Evolutionary conservation across 2,329 filamentous ascomycete species (phyloP).

Genomic region (Aspergillus pseudoviridinutans): DNA sequence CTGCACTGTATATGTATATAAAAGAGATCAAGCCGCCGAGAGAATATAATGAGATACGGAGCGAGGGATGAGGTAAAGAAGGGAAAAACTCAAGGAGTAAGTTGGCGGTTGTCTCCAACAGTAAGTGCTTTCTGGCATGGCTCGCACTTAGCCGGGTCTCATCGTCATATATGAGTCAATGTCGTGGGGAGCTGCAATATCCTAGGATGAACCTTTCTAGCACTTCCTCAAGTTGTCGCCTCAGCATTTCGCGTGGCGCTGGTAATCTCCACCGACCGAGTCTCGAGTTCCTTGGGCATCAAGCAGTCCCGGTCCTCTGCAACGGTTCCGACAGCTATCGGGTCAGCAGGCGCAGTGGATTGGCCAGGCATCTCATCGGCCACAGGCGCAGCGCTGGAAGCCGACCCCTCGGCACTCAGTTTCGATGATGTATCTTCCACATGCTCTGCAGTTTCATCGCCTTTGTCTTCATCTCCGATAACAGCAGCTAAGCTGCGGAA

Average conservation of each 20-base stretch:
- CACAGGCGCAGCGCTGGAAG: conserved; percentile 15
- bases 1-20: conserved; percentile 15
- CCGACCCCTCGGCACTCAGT: conserved; percentile 19
- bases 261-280: conserved; percentile 34
- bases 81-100: not conserved
- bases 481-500: conserved; percentile 83
- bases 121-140: too few relatives aligned
- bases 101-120: too few relatives aligned
- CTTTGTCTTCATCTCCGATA: conserved; percentile 63
- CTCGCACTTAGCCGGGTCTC: too few relatives aligned
- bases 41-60: not conserved
- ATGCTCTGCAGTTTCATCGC: conserved; percentile 33
- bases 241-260: conserved; percentile 20
- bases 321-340: conserved; percentile 7
- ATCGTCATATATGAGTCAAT: too few relatives aligned
- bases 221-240: conserved; percentile 22
- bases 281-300: conserved; percentile 34
- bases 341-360: conserved; percentile 5
- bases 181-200: too few relatives aligned
- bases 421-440: conserved; percentile 31
- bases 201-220: not conserved
- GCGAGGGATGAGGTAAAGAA: not conserved
- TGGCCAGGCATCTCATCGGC: conserved; percentile 12
- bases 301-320: conserved; percentile 15
- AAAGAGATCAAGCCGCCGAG: conserved; percentile 11